Evolutionary conservation across 2,329 filamentous ascomycete species (phyloP).

Genomic region (Colletotrichum musicola): DNA sequence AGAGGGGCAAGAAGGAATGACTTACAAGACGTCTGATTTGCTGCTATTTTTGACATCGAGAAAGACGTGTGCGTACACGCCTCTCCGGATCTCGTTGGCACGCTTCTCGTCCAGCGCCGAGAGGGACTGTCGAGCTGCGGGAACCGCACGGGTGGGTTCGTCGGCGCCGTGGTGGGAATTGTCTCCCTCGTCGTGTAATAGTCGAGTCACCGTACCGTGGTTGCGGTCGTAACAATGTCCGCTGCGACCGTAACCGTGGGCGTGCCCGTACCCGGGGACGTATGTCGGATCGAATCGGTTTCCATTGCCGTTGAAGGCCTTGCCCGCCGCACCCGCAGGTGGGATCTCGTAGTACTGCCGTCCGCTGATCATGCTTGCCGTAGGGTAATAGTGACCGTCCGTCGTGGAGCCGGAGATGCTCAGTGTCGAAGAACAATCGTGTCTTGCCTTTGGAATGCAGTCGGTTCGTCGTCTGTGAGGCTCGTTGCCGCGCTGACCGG

Average conservation of each 20-base stretch:
- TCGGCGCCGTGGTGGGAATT: not conserved
- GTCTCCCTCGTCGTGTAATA: not conserved
- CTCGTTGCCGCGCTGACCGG: not conserved
- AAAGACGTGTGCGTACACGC: conserved; percentile 37
- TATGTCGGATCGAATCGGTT: conserved; percentile 34
- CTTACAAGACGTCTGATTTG: conserved; percentile 44
- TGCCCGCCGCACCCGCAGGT: conserved; percentile 10
- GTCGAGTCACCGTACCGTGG: conserved; percentile 4
- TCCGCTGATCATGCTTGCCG: conserved; percentile 29
- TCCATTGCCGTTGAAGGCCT: conserved; percentile 5
- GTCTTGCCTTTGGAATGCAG: too few species aligned
- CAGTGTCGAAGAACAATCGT: not conserved
- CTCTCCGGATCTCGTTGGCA: conserved; percentile 39
- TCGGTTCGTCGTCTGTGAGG: not conserved
- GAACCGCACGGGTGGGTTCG: conserved; percentile 13
- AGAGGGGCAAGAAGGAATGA: conserved; percentile 25
- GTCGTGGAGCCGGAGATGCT: not conserved
- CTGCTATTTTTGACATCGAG: conserved; percentile 40
- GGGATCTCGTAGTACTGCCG: conserved; percentile 33
- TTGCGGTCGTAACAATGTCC: conserved; percentile 19
- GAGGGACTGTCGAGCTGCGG: conserved; percentile 37
- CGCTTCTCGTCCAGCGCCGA: conserved; percentile 40
- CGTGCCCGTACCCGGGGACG: conserved; percentile 20
- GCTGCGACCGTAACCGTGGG: conserved; percentile 1
- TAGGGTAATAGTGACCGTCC: not conserved